These are phyloP conservation scores for Tricholoma sp. DNA, from an alignment of 768 basidiomycete species.

Conservation along the genomic window DNA sequence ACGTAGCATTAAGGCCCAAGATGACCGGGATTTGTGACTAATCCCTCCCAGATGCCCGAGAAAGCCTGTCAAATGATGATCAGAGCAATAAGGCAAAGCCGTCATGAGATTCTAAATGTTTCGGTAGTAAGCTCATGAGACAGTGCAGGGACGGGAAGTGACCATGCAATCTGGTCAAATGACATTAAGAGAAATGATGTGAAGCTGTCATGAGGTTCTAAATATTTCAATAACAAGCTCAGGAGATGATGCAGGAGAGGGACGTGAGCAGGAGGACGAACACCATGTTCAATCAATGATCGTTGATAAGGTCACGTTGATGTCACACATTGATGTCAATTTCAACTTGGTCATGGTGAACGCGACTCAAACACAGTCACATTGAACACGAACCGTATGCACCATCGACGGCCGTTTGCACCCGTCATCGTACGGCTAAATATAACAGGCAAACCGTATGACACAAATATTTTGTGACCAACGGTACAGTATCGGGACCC, in stretches of 20 bases:
- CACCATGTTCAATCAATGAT: not conserved
- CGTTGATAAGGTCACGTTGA: too few relatives aligned
- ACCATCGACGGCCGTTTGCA: not conserved
- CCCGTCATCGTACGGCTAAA: not conserved
- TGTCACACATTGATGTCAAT: too few relatives aligned
- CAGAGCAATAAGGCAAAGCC: not conserved
- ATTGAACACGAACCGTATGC: too few relatives aligned
- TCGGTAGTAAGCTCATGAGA: too few relatives aligned
- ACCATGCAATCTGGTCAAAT: too few relatives aligned
- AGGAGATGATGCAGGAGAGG: not conserved
- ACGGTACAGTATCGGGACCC: not conserved
- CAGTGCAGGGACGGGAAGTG: too few relatives aligned
- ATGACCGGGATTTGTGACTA: not conserved
- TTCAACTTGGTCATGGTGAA: too few relatives aligned
- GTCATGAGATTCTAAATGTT: not conserved
- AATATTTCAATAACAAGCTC: not conserved
- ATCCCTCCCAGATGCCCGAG: not conserved
- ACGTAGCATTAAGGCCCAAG: not conserved
- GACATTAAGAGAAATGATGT: too few relatives aligned
- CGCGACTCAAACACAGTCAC: too few relatives aligned
- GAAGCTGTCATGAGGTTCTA: too few relatives aligned
- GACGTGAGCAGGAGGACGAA: not conserved
- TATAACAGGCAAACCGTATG: not conserved
- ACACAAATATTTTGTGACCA: not conserved
- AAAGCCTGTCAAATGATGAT: not conserved